These are phyloP conservation scores for Hypoxylon intermedium DNA, from an alignment of 495 filamentous ascomycete genomes.

Conservation along the genomic window DNA sequence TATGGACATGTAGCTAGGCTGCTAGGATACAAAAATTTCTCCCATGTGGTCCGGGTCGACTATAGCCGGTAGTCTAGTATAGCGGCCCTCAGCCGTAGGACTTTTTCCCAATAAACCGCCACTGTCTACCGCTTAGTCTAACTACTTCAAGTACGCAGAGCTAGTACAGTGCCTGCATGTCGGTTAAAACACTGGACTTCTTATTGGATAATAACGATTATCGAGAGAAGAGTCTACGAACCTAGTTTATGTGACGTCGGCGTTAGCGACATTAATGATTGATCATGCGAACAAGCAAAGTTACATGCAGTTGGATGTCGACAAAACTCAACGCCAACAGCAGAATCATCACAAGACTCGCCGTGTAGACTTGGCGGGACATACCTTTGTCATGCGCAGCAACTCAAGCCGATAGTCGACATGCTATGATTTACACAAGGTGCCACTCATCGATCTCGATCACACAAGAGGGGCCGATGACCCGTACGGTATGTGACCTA, in stretches of 20 bases:
- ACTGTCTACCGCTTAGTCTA: not conserved
- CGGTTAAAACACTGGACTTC: conserved; percentile 14
- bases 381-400: not conserved
- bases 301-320: no score
- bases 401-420: not conserved
- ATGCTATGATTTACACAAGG: conserved; percentile 13
- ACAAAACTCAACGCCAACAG: no score
- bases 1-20: conserved; percentile 1
- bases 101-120: conserved; percentile 1
- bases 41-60: not conserved
- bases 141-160: conserved; percentile 2
- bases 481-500: conserved; percentile 25
- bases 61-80: conserved; percentile 15
- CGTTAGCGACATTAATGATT: no score
- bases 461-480: conserved; percentile 3
- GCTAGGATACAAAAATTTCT: conserved; percentile 3
- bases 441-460: conserved; percentile 33
- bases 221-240: not conserved
- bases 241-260: conserved; percentile 1
- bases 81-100: conserved; percentile 4
- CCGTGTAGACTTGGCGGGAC: not conserved
- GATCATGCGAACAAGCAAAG: no score
- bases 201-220: conserved; percentile 11
- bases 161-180: not conserved
- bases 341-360: not conserved